These are phyloP conservation scores for Fraxinus albicans DNA, from an alignment of 305 asterid genomes.

Conservation along the genomic window DNA sequence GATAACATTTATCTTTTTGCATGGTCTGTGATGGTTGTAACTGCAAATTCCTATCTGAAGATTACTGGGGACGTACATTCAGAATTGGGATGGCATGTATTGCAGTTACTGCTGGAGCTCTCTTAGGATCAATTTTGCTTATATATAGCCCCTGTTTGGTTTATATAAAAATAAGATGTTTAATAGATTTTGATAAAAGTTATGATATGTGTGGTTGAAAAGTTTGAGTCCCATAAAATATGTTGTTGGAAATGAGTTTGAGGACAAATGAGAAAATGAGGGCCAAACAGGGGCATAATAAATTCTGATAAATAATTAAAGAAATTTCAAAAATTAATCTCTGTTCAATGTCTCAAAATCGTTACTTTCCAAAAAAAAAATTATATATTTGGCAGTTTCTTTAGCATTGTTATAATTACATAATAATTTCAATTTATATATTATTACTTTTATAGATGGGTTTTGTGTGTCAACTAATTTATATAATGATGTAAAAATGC, in stretches of 20 bases:
- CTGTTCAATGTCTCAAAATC: neutral
- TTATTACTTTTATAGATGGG: neutral
- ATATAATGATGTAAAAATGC: neutral
- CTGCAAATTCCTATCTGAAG: conserved; percentile 19
- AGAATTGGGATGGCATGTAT: neutral
- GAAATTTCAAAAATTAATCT: neutral
- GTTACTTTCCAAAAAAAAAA: neutral
- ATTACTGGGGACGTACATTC: conserved; percentile 2
- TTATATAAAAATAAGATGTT: too few species aligned
- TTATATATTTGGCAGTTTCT: neutral
- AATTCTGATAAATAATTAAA: neutral
- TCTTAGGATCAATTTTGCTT: neutral
- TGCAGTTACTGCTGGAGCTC: neutral
- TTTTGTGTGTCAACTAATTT: conserved; percentile 4
- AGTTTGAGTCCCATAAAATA: neutral
- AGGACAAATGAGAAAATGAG: neutral
- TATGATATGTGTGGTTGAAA: neutral
- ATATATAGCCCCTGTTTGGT: neutral
- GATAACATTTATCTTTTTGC: conserved; percentile 5
- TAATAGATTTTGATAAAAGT: neutral
- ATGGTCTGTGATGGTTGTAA: conserved; percentile 6
- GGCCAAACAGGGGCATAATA: neutral
- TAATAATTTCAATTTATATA: neutral
- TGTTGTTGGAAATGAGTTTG: neutral
- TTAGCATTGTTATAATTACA: neutral